Evolutionary conservation across 495 filamentous ascomycete genomes (phyloP), one percentile per base, ranked within the genome.

Genomic region (Xylaria curta): DNA sequence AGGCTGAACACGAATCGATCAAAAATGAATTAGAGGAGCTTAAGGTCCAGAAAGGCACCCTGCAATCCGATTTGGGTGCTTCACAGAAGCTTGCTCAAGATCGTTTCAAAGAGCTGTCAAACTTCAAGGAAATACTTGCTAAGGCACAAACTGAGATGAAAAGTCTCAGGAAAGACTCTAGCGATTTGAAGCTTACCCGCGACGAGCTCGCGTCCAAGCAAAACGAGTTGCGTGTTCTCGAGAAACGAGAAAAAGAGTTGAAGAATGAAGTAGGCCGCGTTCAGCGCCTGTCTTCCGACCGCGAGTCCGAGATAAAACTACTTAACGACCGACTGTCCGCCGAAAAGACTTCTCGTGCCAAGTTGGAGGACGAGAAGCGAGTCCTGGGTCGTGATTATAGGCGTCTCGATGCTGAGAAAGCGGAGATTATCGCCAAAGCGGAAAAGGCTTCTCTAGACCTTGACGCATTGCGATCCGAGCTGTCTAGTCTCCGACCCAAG

Each of bases 141-240:
- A 97, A 95, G 76, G 84, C 91, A 12, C 94, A 98, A 73, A 93
- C 94, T 1, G 96, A 99, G 79, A 84, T 98, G 24, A 89, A 87
- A 72, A 88, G 85, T 21, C 82, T 98, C 10, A 88, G 93, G 10
- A 87, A 88, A 47, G 96, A 98, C 71, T 91, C 91, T 46, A 86
- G 90, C 0, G 88, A 91, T 15, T 82, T 97, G 49, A 93, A 91
- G 81, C 81, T 82, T 2, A 82, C 88, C 15, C 94, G 92, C 73
- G 91, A 93, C 62, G 91, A 93, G 51, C 85, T 97, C 7, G 83
- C 84, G 13, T 86, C 87, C 51, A 92, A 92, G 78, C 86, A 87
- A 24, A 82, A 83, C 0, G 92, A 97, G 68, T 73, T 98, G 54
- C 91, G 89, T 47, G 85, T 84, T 19, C 83, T 98, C 2, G 95